phyloP scores from a whole-genome alignment of 2,329 filamentous ascomycete genomes.

The Aspergillus fumigatiaffinis region DNA sequence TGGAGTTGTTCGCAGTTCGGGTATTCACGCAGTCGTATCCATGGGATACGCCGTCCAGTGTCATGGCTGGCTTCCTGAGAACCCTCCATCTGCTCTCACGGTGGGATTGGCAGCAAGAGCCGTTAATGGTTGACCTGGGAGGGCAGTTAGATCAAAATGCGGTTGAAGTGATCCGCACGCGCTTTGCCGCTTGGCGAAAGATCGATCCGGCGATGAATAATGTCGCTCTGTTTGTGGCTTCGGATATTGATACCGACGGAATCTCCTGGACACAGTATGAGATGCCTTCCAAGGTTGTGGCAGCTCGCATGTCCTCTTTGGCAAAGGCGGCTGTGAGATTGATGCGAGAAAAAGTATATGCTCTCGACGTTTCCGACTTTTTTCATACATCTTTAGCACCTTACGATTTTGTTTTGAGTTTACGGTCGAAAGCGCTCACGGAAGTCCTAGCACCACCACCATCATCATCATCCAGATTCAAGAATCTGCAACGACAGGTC shows the following conservation, averaged over 20 bases:
- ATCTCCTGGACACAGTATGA: constrained; percentile 71
- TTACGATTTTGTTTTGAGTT: constrained; percentile 80
- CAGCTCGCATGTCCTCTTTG: constrained; percentile 75
- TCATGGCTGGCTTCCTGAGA: constrained; percentile 75
- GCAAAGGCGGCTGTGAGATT: constrained; percentile 70
- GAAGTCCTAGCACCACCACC: constrained; percentile 32
- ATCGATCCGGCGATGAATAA: constrained; percentile 86
- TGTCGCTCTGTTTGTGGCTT: constrained; percentile 75
- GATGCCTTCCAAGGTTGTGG: constrained; percentile 74
- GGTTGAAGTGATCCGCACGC: constrained; percentile 61
- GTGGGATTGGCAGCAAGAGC: constrained; percentile 88
- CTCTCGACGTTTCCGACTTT: constrained; percentile 56
- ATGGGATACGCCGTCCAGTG: constrained; percentile 72
- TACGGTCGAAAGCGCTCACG: constrained; percentile 54
- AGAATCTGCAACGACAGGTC: constrained; percentile 66
- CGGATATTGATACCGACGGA: constrained; percentile 72
- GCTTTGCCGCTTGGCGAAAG: constrained; percentile 79
- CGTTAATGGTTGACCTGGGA: constrained; percentile 74
- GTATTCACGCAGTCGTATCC: constrained; percentile 79
- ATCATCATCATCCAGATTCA: constrained; percentile 54
- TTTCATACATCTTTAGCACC: constrained; percentile 72
- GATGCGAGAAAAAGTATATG: constrained; percentile 51
- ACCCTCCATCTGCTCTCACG: constrained; percentile 73
- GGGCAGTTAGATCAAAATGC: constrained; percentile 58
- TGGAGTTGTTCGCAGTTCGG: constrained; percentile 76